These are phyloP conservation scores for Tausonia pullulans DNA, from an alignment of 1,284 basidiomycete species.

Conservation along the genomic window DNA sequence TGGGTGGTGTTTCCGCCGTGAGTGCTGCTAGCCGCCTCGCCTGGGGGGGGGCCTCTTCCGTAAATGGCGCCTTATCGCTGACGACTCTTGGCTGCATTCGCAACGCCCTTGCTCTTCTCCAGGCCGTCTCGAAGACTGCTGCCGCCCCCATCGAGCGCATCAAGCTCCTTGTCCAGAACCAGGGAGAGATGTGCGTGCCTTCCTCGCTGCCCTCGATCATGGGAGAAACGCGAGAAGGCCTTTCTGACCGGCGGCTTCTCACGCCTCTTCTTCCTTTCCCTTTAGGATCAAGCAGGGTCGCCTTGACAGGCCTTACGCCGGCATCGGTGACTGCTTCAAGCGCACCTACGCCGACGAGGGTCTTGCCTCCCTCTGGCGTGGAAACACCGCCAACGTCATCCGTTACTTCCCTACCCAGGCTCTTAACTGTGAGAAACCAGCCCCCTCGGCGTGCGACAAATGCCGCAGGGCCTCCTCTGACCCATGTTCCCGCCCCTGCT, in stretches of 20 bases:
- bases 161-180: conserved; percentile 94
- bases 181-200: conserved; percentile 43
- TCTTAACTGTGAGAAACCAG: conserved; percentile 24
- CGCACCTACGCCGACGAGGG: conserved; percentile 41
- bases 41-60: too few species aligned
- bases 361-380: conserved; percentile 41
- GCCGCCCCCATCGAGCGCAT: conserved; percentile 99
- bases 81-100: conserved; percentile 6
- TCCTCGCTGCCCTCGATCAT: conserved; percentile 48
- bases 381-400: conserved; percentile 46
- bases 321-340: conserved; percentile 46
- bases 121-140: conserved; percentile 77
- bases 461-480: neutral
- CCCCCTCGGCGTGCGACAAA: too few species aligned
- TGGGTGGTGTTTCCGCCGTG: conserved; percentile 77
- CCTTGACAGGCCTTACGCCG: conserved; percentile 85
- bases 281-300: conserved; percentile 84
- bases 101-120: neutral
- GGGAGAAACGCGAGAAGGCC: conserved; percentile 36
- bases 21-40: conserved; percentile 27
- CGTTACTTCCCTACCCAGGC: conserved; percentile 43
- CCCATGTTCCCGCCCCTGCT: neutral
- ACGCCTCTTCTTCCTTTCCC: conserved; percentile 10
- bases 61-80: neutral
- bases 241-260: neutral